Percentiles rank a stretch among this genome's conserved stretches.
These are phyloP conservation scores for Naematelia encephala DNA, from an alignment of 768 basidiomycete species.

Conservation along the genomic window DNA sequence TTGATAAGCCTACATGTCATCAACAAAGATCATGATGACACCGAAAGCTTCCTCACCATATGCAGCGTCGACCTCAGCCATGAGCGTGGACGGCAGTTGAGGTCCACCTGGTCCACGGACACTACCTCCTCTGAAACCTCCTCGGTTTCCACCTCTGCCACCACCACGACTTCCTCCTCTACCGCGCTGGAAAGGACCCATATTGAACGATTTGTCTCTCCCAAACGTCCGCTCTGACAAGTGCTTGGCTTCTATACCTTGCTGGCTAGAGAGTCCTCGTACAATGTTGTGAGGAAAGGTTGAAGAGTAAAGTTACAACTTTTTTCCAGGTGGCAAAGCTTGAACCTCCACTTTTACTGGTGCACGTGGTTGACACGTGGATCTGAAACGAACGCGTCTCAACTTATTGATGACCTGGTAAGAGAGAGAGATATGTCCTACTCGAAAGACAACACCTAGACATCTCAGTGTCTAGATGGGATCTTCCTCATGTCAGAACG, in stretches of 20 bases:
- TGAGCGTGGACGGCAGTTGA: constrained; percentile 7
- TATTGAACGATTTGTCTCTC: too few relatives aligned
- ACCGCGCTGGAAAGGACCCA: not conserved
- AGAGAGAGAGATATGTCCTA: too few relatives aligned
- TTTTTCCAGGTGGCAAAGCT: too few relatives aligned
- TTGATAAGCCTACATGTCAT: too few relatives aligned
- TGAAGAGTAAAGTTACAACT: too few relatives aligned
- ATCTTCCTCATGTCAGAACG: not conserved
- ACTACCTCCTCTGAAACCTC: not conserved
- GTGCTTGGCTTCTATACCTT: too few relatives aligned
- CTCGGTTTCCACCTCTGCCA: constrained; percentile 1
- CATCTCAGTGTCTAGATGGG: not conserved
- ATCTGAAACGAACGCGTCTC: not conserved
- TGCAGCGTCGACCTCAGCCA: constrained; percentile 8
- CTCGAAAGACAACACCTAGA: not conserved
- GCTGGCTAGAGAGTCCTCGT: too few relatives aligned
- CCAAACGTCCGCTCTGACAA: not conserved
- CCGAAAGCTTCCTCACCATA: not conserved
- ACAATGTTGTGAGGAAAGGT: too few relatives aligned
- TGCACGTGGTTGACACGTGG: constrained; percentile 2
- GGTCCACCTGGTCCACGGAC: constrained; percentile 4
- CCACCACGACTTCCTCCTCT: not conserved
- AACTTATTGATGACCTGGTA: not conserved
- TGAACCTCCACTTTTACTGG: not conserved
- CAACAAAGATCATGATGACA: too few relatives aligned